Conservation (phyloP, 164 flowering plant species). For the Houttuynia cordata region DNA sequence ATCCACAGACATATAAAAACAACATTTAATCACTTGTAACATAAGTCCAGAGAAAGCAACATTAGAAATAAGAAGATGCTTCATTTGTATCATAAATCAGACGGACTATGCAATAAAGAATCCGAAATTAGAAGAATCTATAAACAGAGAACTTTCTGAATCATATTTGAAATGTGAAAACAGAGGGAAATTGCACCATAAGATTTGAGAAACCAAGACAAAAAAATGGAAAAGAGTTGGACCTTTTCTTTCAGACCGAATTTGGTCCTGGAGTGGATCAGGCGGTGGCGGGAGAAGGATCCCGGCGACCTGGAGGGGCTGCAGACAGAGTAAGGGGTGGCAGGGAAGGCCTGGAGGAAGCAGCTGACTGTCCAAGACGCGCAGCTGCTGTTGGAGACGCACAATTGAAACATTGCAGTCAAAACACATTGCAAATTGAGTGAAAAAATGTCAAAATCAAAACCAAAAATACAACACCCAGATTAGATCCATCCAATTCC, state of each 20-base stretch:
- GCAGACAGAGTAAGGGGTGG: neutral
- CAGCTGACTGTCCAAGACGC: neutral
- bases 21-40: too few species aligned
- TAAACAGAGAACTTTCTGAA: too few species aligned
- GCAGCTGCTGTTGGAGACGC: neutral
- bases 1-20: too few species aligned
- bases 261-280: neutral
- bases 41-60: too few species aligned
- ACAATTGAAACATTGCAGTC: slow-evolving; percentile 7
- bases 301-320: neutral
- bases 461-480: neutral
- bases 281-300: neutral
- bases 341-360: neutral
- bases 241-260: too few species aligned
- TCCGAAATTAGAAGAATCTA: too few species aligned
- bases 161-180: too few species aligned
- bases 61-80: too few species aligned
- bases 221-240: neutral
- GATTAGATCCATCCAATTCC: slow-evolving; percentile 6
- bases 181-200: too few species aligned
- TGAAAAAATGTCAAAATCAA: neutral
- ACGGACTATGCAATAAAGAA: too few species aligned
- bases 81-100: too few species aligned
- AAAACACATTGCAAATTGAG: slow-evolving; percentile 59
- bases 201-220: neutral